These are phyloP conservation scores for Puccinia hordei DNA, from an alignment of 1,284 basidiomycete species.

Conservation along the genomic window DNA sequence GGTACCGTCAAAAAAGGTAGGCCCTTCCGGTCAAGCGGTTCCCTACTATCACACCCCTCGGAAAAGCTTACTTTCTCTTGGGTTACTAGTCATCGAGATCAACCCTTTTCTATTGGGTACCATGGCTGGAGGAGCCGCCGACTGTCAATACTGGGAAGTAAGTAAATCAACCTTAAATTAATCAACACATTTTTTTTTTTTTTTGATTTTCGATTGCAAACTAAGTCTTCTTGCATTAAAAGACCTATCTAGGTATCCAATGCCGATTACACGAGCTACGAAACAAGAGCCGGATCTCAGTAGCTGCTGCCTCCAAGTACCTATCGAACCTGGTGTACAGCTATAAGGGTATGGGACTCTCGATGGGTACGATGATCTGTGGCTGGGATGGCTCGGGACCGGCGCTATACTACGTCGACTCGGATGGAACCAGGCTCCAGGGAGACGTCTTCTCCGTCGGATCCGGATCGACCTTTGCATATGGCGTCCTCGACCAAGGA, in stretches of 20 bases:
- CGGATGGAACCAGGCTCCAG: constrained; percentile 90
- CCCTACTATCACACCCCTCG: no score
- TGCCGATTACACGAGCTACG: constrained; percentile 95
- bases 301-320: constrained; percentile 97
- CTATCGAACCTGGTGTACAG: constrained; percentile 94
- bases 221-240: constrained; percentile 65
- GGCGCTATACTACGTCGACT: constrained; percentile 97
- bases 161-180: background rate
- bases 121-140: constrained; percentile 97
- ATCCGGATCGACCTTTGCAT: constrained; percentile 96
- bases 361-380: constrained; percentile 99
- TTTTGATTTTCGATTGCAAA: background rate
- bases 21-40: background rate
- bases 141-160: constrained; percentile 88
- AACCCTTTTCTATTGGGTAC: constrained; percentile 97
- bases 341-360: constrained; percentile 99
- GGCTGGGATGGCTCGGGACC: constrained; percentile 99
- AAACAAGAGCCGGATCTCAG: constrained; percentile 96
- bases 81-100: constrained; percentile 82
- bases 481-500: constrained; percentile 91
- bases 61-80: background rate
- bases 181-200: background rate
- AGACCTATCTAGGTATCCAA: constrained; percentile 94
- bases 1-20: constrained; percentile 54
- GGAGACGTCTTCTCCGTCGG: constrained; percentile 98